Evolutionary conservation across 2,329 filamentous ascomycete species (phyloP).

Genomic region (Fusarium humuli): DNA sequence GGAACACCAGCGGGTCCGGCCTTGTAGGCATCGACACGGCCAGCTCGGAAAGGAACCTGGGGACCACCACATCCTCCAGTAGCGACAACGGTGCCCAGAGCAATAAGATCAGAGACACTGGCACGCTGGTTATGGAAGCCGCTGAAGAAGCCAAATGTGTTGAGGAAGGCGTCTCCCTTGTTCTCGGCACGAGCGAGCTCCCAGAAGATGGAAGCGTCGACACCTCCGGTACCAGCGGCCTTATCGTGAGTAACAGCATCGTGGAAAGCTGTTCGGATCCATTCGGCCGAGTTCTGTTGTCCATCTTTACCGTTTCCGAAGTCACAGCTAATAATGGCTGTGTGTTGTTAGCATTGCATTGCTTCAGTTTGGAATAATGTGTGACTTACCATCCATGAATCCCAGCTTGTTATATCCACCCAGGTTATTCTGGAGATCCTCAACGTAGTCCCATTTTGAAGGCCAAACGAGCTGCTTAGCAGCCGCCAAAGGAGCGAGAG

Average conservation of each 20-base stretch:
- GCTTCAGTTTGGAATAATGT: too few relatives aligned
- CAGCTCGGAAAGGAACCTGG: conserved; percentile 47
- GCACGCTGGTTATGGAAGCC: conserved; percentile 18
- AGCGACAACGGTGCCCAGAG: conserved; percentile 48
- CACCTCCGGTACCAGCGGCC: conserved; percentile 36
- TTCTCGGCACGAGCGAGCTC: conserved; percentile 43
- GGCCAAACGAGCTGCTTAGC: conserved; percentile 34
- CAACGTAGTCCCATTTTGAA: conserved; percentile 33
- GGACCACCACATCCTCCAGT: conserved; percentile 56
- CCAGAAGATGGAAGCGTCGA: conserved; percentile 45
- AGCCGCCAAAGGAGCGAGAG: neutral
- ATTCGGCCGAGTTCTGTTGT: conserved; percentile 44
- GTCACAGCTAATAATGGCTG: conserved; percentile 36
- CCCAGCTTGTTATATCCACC: conserved; percentile 10
- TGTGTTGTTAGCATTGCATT: neutral
- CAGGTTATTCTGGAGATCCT: conserved; percentile 23
- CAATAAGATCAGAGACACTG: conserved; percentile 48
- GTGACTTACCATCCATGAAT: conserved; percentile 16
- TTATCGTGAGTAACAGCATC: conserved; percentile 43
- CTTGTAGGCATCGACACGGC: conserved; percentile 48
- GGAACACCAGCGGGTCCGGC: conserved; percentile 49
- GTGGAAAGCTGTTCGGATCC: conserved; percentile 46
- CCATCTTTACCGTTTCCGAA: conserved; percentile 31
- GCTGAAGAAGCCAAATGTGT: conserved; percentile 51
- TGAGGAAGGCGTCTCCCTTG: conserved; percentile 36